Conservation (phyloP, 345 rosid species). For the Populus ilicifolia region DNA sequence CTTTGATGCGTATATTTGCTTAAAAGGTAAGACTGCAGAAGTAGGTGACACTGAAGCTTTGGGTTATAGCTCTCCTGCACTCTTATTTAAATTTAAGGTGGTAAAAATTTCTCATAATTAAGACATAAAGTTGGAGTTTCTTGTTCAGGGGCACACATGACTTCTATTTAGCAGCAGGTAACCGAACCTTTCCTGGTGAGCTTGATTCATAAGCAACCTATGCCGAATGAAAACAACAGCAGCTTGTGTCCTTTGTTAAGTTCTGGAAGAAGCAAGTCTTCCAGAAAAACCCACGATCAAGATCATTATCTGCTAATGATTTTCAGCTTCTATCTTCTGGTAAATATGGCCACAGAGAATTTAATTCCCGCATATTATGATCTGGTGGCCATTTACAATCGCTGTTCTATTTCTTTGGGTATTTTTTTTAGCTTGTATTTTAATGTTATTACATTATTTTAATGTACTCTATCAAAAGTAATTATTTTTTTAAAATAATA, state of each 20-base stretch:
- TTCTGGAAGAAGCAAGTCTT: neutral
- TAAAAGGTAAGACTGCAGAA: slow-evolving; percentile 63
- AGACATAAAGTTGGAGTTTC: slow-evolving; percentile 11
- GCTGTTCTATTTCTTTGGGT: neutral
- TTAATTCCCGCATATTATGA: neutral
- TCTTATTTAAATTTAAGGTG: slow-evolving; percentile 3
- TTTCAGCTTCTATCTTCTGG: neutral
- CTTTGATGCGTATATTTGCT: slow-evolving; percentile 56
- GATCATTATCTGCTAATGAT: neutral
- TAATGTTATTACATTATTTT: too few relatives aligned
- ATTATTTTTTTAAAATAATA: too few relatives aligned
- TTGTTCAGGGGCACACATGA: slow-evolving; percentile 9
- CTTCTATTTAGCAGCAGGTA: slow-evolving; percentile 5
- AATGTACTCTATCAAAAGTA: too few relatives aligned
- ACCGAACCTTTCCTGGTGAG: neutral
- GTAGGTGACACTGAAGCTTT: slow-evolving; percentile 67
- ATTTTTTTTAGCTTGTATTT: too few relatives aligned
- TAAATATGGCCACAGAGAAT: neutral
- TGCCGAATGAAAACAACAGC: neutral
- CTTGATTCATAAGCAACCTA: slow-evolving; percentile 33
- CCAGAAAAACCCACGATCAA: too few relatives aligned
- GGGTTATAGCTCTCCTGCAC: slow-evolving; percentile 26
- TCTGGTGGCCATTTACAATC: neutral
- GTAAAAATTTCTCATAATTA: neutral
- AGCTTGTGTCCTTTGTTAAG: neutral